Base-by-base conservation (phyloP, 2,329 filamentous ascomycete genomes). In the Scedosporium apiospermum region DNA sequence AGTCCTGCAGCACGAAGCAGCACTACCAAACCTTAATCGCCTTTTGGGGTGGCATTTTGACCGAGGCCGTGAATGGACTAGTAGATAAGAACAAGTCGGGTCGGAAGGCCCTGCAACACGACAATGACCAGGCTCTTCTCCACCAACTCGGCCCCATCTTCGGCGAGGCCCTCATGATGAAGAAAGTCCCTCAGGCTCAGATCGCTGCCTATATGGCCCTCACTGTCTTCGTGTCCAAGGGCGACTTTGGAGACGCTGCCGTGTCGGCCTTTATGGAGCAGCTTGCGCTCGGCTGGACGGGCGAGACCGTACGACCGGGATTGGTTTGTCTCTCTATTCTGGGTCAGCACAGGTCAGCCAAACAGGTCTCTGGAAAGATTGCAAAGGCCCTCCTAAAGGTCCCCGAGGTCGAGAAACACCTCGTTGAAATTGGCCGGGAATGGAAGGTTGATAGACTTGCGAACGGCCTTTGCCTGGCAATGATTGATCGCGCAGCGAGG, bases 161-260 rank as follows among this genome's bases (percentile, higher is more conserved):
- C 38, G 89, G 91, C 64, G 87, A 90, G 66, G 90, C 89, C 1
- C 81, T 98, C 65, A 82, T 87, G 7, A 83, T 93, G 77, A 87
- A 87, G 68, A 86, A 88, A 65, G 86, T 88, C 0, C 84, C 91
- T 0, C 90, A 93, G 65, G 78, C 96, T 51, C 89, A 93, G 66
- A 83, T 96, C 64, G 92, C 89, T 16, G 93, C 90, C 63, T 98
- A 96, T 73, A 96, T 97, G 89, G 86, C 96, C 21, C 83, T 93
- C 63, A 86, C 91, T 6, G 86, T 98, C 58, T 82, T 98, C 65
- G 92, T 91, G 6, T 87, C 90, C 58, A 96, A 96, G 74, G 87
- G 89, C 0, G 82, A 84, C 58, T 80, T 98, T 14, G 85, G 89
- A 57, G 92, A 98, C 68, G 83, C 84, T 63, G 84, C 93, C 2